Evolutionary conservation across 768 basidiomycete genomes (phyloP).

Genomic region (Bullera alba): DNA sequence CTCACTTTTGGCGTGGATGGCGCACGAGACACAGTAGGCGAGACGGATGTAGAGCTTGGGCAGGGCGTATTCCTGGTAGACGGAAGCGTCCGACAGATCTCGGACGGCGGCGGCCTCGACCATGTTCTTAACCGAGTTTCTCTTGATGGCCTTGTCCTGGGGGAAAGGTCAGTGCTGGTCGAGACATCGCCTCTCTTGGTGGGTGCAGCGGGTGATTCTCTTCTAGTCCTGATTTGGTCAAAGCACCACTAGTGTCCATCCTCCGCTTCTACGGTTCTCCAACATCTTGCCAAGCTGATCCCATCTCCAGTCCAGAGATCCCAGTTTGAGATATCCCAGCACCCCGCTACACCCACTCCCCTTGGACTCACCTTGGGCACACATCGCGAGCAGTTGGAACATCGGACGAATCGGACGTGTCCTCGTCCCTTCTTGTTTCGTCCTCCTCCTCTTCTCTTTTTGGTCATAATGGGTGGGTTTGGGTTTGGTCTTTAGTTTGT

Average conservation of each 20-base stretch:
- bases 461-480: slow-evolving; percentile 58
- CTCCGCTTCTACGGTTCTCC: not conserved
- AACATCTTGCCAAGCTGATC: not conserved
- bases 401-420: slow-evolving; percentile 87
- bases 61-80: slow-evolving; percentile 91
- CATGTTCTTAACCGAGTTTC: slow-evolving; percentile 99
- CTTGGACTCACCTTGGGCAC: slow-evolving; percentile 60
- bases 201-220: not conserved
- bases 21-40: slow-evolving; percentile 96
- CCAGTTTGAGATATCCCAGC: not conserved
- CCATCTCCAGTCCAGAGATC: not conserved
- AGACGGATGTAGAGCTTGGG: slow-evolving; percentile 99
- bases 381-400: slow-evolving; percentile 98
- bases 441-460: slow-evolving; percentile 98
- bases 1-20: slow-evolving; percentile 96
- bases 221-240: not conserved
- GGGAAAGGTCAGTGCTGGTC: slow-evolving; percentile 1
- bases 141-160: slow-evolving; percentile 98
- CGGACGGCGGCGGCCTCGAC: slow-evolving; percentile 97
- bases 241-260: too few species aligned
- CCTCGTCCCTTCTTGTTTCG: slow-evolving; percentile 99
- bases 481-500: not conserved
- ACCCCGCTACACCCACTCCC: not conserved
- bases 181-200: not conserved
- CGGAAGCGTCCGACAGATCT: slow-evolving; percentile 91